Base-by-base conservation (phyloP, 495 filamentous ascomycete species). In the Neurospora sp. region DNA sequence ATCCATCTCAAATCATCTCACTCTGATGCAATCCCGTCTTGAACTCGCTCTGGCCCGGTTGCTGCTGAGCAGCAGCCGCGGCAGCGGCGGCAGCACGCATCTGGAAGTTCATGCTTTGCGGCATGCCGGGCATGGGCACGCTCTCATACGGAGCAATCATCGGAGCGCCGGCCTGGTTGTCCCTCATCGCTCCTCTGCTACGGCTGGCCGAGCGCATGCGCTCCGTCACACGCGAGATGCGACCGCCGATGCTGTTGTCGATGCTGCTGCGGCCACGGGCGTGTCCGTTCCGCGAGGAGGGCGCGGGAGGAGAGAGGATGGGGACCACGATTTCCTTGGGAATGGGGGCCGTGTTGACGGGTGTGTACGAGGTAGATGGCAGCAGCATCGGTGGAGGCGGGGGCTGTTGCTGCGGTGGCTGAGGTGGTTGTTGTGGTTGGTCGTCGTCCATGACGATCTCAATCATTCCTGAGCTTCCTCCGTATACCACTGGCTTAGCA, bases 361-460 rank as follows among this genome's bases (percentile, higher is more conserved):
- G 72, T 31, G 54, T 66, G 27, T 66, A 66, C 0, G 54, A 66
- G 3, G 54, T 66, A 14, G 74, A 72, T 7, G 79, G 76, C 10
- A 79, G 76, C 18, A 66, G 54, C 27, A 35, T 27, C 0, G 80
- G 76, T 1, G 80, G 77, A 12, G 77, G 76, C 4, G 74, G 70
- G 11, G 41, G 14, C 20, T 69, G 42, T 1, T 70, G 18, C 39
- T 72, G 73, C 20, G 70, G 75, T 16, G 69, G 70, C 20, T 70
- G 74, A 2, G 71, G 73, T 40, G 69, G 72, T 35, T 70, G 72
- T 72, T 54, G 59, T 18, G 83, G 76, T 70, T 86, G 82, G 20
- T 90, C 84, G 23, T 93, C 90, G 73, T 89, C 88, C 81, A 92
- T 90, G n/a, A 90, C 90, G 74, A 93, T 90, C 74, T 92, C 90